A percentile compares a stretch with the other conserved stretches of the same genome.
Evolutionary conservation across 1,284 basidiomycete species (phyloP).

Genomic region (Athelia psychrophila): DNA sequence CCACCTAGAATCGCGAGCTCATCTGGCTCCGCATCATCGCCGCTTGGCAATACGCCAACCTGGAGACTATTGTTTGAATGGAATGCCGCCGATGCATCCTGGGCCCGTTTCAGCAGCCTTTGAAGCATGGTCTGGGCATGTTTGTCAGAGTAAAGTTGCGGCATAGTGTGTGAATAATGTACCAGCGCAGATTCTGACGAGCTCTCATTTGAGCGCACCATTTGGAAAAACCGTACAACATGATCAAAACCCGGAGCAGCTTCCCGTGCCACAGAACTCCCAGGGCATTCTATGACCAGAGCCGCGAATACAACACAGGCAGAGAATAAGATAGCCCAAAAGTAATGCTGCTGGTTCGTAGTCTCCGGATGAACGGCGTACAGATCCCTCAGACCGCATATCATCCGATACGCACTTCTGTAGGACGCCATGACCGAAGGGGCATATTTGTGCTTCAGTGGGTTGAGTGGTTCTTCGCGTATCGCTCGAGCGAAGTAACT

Average conservation of each 20-base stretch:
- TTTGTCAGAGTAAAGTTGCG: no score
- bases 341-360: constrained; percentile 40
- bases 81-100: no score
- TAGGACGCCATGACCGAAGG: constrained; percentile 45
- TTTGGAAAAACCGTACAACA: constrained; percentile 37
- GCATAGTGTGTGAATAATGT: constrained; percentile 5
- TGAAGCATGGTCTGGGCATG: no score
- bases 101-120: no score
- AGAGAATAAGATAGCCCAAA: constrained; percentile 51
- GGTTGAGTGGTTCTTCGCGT: constrained; percentile 35
- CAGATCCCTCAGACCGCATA: constrained; percentile 35
- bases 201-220: constrained; percentile 36
- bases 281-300: constrained; percentile 43
- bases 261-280: constrained; percentile 35
- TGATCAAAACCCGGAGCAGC: constrained; percentile 37
- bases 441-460: constrained; percentile 41
- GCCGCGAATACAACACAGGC: constrained; percentile 49
- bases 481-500: constrained; percentile 49
- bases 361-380: constrained; percentile 34
- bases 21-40: no score
- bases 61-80: no score
- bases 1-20: background rate
- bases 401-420: constrained; percentile 40
- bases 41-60: no score
- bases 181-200: constrained; percentile 40